These are phyloP conservation scores for Tolypocladium ophioglossoides DNA, from an alignment of 2,329 filamentous ascomycete genomes.

Conservation along the genomic window DNA sequence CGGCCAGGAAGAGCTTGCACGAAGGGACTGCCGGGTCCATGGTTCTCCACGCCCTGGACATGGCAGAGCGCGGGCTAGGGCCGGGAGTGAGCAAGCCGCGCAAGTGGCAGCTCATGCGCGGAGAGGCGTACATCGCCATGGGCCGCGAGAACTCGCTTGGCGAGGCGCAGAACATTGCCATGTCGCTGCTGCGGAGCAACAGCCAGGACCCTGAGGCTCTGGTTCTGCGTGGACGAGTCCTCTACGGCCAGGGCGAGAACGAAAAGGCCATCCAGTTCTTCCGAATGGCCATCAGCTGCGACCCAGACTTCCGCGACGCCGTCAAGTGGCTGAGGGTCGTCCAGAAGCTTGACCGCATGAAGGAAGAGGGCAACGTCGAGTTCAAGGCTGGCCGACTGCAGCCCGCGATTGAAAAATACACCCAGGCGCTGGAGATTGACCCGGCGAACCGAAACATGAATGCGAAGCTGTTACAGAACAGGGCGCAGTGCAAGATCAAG, in stretches of 20 bases:
- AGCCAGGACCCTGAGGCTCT: slow-evolving; percentile 88
- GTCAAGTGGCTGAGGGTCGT: slow-evolving; percentile 83
- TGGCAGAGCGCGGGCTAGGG: slow-evolving; percentile 75
- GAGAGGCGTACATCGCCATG: slow-evolving; percentile 88
- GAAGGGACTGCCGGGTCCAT: slow-evolving; percentile 76
- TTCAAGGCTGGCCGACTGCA: slow-evolving; percentile 81
- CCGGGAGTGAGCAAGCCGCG: slow-evolving; percentile 67
- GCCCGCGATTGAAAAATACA: slow-evolving; percentile 75
- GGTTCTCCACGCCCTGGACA: slow-evolving; percentile 83
- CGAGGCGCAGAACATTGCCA: slow-evolving; percentile 87
- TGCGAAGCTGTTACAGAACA: slow-evolving; percentile 88
- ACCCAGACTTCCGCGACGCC: slow-evolving; percentile 83
- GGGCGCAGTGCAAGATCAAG: slow-evolving; percentile 73
- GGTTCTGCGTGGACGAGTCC: slow-evolving; percentile 74
- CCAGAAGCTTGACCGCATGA: slow-evolving; percentile 85
- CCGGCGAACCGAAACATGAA: slow-evolving; percentile 85
- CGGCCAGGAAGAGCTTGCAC: slow-evolving; percentile 67
- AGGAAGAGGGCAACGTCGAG: slow-evolving; percentile 81
- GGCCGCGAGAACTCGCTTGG: slow-evolving; percentile 79
- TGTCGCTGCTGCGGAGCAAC: slow-evolving; percentile 75
- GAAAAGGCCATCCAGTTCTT: slow-evolving; percentile 91
- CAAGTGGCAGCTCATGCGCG: slow-evolving; percentile 89
- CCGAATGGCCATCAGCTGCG: slow-evolving; percentile 77
- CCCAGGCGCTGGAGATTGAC: slow-evolving; percentile 73
- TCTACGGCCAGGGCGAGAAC: slow-evolving; percentile 89